Evolutionary conservation across 257 asterid species (phyloP).

Genomic region (Nicotiana otophora): DNA sequence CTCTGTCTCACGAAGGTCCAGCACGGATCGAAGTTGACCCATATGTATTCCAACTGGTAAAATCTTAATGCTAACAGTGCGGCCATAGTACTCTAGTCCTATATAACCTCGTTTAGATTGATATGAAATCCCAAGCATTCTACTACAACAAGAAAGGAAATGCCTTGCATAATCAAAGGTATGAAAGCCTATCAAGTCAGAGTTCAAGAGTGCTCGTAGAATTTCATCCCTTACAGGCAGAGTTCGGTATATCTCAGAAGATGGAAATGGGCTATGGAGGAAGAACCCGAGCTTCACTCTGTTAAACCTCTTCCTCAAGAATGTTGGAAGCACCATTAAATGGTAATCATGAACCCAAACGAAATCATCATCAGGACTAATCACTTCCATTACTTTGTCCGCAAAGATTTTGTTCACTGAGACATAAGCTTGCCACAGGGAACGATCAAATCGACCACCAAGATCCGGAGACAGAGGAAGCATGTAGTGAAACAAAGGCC

Average conservation of each 20-base stretch:
- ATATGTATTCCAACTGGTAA: slow-evolving; percentile 84
- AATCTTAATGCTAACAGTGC: slow-evolving; percentile 77
- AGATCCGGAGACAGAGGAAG: slow-evolving; percentile 89
- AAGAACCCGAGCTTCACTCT: slow-evolving; percentile 82
- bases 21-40: slow-evolving; percentile 60
- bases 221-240: slow-evolving; percentile 70
- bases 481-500: slow-evolving; percentile 95
- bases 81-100: slow-evolving; percentile 80
- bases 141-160: slow-evolving; percentile 79
- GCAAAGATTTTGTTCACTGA: slow-evolving; percentile 86
- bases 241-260: slow-evolving; percentile 83
- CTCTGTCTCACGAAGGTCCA: slow-evolving; percentile 65
- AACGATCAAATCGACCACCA: slow-evolving; percentile 82
- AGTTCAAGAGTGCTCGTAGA: slow-evolving; percentile 71
- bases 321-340: slow-evolving; percentile 81
- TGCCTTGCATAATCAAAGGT: slow-evolving; percentile 82
- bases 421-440: slow-evolving; percentile 81
- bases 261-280: slow-evolving; percentile 81
- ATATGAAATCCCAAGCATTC: slow-evolving; percentile 76
- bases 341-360: slow-evolving; percentile 93
- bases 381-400: slow-evolving; percentile 89
- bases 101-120: slow-evolving; percentile 82
- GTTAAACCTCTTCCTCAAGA: slow-evolving; percentile 72
- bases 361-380: slow-evolving; percentile 76
- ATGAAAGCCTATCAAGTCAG: slow-evolving; percentile 79